Evolutionary conservation across 495 filamentous ascomycete genomes (phyloP).

Genomic region (Trichoderma asperelloides): DNA sequence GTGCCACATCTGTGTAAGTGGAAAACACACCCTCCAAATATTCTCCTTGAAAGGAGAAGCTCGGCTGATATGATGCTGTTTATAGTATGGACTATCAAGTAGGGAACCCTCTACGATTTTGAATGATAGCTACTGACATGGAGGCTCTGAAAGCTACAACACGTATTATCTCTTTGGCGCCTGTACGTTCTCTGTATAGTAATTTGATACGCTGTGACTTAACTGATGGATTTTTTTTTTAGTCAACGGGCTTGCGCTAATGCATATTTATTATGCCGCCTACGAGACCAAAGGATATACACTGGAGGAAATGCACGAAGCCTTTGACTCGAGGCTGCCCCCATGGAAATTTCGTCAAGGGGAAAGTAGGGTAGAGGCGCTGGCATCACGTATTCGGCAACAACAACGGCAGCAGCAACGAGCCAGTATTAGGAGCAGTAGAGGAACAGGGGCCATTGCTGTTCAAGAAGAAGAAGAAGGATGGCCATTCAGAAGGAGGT

Average conservation of each 20-base stretch:
- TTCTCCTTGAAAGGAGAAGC: background rate
- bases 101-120: background rate
- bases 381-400: slow-evolving; percentile 43
- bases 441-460: too few species aligned
- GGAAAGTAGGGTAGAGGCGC: slow-evolving; percentile 36
- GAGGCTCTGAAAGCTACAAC: slow-evolving; percentile 28
- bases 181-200: slow-evolving; percentile 12
- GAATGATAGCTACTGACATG: background rate
- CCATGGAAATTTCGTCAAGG: slow-evolving; percentile 39
- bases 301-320: slow-evolving; percentile 57
- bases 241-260: slow-evolving; percentile 57
- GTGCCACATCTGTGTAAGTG: slow-evolving; percentile 43
- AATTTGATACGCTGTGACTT: background rate
- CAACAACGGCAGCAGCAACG: background rate
- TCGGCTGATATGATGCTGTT: background rate
- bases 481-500: too few species aligned
- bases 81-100: background rate
- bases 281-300: slow-evolving; percentile 75
- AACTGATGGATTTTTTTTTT: background rate
- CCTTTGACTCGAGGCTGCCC: slow-evolving; percentile 44
- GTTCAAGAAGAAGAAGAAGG: too few species aligned
- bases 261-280: slow-evolving; percentile 61
- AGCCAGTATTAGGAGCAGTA: background rate
- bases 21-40: slow-evolving; percentile 30
- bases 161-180: slow-evolving; percentile 61